phyloP scores from a whole-genome alignment of 768 basidiomycete genomes.

The Pleurotus citrinopileatus region DNA sequence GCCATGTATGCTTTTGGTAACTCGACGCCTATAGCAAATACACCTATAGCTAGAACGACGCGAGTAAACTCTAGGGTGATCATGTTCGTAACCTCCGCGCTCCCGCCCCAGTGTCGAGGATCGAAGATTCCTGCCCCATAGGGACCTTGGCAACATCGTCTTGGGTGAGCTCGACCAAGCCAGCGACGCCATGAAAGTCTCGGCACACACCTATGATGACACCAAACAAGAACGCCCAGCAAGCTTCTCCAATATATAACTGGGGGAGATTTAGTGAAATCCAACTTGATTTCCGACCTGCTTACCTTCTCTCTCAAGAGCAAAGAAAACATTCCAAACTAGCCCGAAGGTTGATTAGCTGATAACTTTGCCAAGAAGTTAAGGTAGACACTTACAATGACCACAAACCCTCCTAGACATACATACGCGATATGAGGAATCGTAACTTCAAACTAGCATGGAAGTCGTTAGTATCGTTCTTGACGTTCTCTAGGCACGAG shows the following conservation, averaged over 20 bases:
- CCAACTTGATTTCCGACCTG: slow-evolving; percentile 10
- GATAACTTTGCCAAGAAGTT: background rate
- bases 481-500: background rate
- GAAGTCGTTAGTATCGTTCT: background rate
- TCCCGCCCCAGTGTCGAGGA: slow-evolving; percentile 71
- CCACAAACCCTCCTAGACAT: slow-evolving; percentile 65
- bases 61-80: slow-evolving; percentile 92
- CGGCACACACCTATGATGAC: slow-evolving; percentile 75
- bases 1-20: slow-evolving; percentile 94
- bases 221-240: slow-evolving; percentile 91
- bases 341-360: background rate
- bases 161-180: slow-evolving; percentile 11
- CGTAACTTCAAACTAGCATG: slow-evolving; percentile 43
- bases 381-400: slow-evolving; percentile 44
- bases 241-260: slow-evolving; percentile 95
- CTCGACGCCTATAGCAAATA: slow-evolving; percentile 98
- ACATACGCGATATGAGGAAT: slow-evolving; percentile 64
- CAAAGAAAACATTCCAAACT: slow-evolving; percentile 96
- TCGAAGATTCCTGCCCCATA: slow-evolving; percentile 81
- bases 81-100: slow-evolving; percentile 51
- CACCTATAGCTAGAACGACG: slow-evolving; percentile 92
- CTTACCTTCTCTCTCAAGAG: slow-evolving; percentile 82
- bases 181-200: slow-evolving; percentile 1
- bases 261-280: slow-evolving; percentile 22
- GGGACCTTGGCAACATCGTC: slow-evolving; percentile 49